Conservation (phyloP, 1,284 basidiomycete species). For the Pseudozyma pruni region DNA sequence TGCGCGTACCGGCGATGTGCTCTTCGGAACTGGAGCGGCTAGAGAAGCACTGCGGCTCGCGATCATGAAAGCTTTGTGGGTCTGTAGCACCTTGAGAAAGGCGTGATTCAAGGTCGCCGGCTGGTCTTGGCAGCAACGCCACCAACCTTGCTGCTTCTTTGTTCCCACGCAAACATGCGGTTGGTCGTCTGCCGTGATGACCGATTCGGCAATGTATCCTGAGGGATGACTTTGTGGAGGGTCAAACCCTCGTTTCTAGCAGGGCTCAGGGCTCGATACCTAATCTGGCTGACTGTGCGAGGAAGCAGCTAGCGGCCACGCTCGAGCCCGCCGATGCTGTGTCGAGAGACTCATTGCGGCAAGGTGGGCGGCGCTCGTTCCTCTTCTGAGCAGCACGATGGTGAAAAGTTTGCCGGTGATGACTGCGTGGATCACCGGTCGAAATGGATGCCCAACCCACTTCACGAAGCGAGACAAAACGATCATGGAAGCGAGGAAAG, state of each 20-base stretch:
- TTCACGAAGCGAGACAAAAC: background rate
- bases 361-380: too few species aligned
- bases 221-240: background rate
- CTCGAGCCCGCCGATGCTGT: background rate
- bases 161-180: background rate
- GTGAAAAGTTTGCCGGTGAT: conserved; percentile 5
- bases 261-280: too few species aligned
- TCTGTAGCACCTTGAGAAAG: too few species aligned
- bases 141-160: background rate
- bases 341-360: too few species aligned
- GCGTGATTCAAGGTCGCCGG: conserved; percentile 21
- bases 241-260: background rate
- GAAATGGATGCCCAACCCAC: background rate
- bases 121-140: conserved; percentile 21
- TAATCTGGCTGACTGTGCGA: too few species aligned
- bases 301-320: too few species aligned
- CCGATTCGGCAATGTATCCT: conserved; percentile 19
- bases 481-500: conserved; percentile 1
- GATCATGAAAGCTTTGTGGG: too few species aligned
- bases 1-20: too few species aligned
- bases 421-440: conserved; percentile 3
- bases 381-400: too few species aligned
- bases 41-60: too few species aligned
- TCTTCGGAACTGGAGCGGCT: too few species aligned
- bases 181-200: conserved; percentile 2